These are phyloP conservation scores for Epichloe baconii DNA, from an alignment of 2,329 filamentous ascomycete species.

Conservation along the genomic window DNA sequence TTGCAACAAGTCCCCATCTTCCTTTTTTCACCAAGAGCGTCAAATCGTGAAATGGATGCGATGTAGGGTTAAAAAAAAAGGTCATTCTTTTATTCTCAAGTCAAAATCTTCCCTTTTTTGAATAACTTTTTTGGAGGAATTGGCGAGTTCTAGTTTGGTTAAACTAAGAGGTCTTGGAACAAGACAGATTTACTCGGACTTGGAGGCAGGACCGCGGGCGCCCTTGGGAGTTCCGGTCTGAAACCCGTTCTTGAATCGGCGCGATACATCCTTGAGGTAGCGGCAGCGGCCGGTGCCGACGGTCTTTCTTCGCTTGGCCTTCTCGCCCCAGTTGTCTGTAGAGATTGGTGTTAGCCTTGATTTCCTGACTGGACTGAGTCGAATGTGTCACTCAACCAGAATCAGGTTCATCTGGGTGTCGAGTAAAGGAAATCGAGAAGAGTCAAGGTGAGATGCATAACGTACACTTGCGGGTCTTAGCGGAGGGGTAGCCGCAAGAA, in stretches of 20 bases:
- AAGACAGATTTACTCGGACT: conserved; percentile 9
- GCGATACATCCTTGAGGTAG: conserved; percentile 82
- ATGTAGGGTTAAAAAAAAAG: neutral
- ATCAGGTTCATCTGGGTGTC: neutral
- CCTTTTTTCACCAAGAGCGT: neutral
- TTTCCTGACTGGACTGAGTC: neutral
- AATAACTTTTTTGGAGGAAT: conserved; percentile 1
- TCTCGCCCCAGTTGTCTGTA: conserved; percentile 98
- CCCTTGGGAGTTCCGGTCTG: conserved; percentile 78
- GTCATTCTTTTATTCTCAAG: neutral
- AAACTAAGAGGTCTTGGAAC: neutral
- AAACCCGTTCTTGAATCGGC: conserved; percentile 97
- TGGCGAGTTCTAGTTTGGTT: conserved; percentile 5
- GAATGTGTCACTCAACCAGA: too few relatives aligned
- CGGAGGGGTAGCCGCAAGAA: conserved; percentile 89
- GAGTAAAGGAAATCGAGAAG: neutral
- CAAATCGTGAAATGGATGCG: conserved; percentile 4
- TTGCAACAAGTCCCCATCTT: too few relatives aligned
- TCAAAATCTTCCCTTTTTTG: conserved; percentile 2
- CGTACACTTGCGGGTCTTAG: conserved; percentile 98
- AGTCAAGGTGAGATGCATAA: conserved; percentile 17
- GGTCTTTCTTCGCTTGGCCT: conserved; percentile 99
- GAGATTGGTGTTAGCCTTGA: neutral
- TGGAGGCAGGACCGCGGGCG: conserved; percentile 34
- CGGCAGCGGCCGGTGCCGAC: conserved; percentile 93